phyloP scores from a whole-genome alignment of 495 filamentous ascomycete species.

The Niebla homalea region DNA sequence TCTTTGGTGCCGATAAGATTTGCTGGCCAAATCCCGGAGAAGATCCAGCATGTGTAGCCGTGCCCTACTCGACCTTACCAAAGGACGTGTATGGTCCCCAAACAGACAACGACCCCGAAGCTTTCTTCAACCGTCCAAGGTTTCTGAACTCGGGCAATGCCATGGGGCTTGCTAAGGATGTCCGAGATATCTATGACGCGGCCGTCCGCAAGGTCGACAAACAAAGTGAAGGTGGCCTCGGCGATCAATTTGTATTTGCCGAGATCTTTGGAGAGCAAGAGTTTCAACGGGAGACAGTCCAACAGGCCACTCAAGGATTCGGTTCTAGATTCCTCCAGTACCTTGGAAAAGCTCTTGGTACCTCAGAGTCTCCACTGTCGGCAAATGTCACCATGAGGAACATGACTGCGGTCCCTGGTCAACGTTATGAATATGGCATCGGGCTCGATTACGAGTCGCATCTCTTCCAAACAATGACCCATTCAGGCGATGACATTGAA shows the following conservation, averaged over 20 bases:
- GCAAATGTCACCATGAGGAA: conserved; percentile 33
- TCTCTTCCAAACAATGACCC: conserved; percentile 39
- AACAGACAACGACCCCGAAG: conserved; percentile 32
- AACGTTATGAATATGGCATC: conserved; percentile 43
- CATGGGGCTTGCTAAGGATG: conserved; percentile 38
- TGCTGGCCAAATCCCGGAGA: conserved; percentile 34
- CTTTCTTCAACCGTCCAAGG: conserved; percentile 37
- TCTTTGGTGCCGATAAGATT: conserved; percentile 49
- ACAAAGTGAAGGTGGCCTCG: conserved; percentile 21
- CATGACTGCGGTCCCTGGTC: conserved; percentile 26
- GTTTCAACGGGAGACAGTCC: conserved; percentile 38
- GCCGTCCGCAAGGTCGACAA: conserved; percentile 31
- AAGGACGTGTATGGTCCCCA: conserved; percentile 43
- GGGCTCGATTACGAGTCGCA: conserved; percentile 43
- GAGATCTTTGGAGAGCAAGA: conserved; percentile 48
- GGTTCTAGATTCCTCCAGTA: conserved; percentile 30
- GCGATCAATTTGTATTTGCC: conserved; percentile 39
- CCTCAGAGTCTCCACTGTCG: conserved; percentile 26
- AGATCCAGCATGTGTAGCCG: conserved; percentile 39
- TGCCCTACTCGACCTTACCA: conserved; percentile 43
- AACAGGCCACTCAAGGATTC: conserved; percentile 22
- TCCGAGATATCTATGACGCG: conserved; percentile 38
- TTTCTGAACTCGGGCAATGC: conserved; percentile 39
- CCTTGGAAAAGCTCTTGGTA: conserved; percentile 30
- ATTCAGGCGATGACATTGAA: conserved; percentile 31